Evolutionary conservation across 2,329 filamentous ascomycete species (phyloP).

Genomic region (Alternaria gaisen): DNA sequence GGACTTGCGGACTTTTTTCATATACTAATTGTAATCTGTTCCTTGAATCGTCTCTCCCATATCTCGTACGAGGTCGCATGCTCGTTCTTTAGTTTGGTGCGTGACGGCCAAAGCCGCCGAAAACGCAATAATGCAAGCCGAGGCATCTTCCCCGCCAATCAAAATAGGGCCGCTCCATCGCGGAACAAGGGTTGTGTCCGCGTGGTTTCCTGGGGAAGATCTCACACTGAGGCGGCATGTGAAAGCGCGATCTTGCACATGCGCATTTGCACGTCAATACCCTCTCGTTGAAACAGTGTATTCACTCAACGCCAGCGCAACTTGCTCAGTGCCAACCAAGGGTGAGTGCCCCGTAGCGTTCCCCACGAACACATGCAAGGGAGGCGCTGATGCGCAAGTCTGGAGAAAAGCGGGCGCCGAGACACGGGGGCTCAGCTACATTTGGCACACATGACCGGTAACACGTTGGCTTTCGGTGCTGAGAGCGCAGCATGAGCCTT

Average conservation of each 20-base stretch:
- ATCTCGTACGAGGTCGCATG: constrained; percentile 7
- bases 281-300: not conserved
- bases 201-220: not conserved
- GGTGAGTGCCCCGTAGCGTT: not conserved
- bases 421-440: constrained; percentile 1
- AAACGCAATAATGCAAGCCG: constrained; percentile 6
- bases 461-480: not conserved
- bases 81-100: not conserved
- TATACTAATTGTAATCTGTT: not conserved
- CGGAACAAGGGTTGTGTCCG: not conserved
- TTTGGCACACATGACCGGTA: constrained; percentile 2
- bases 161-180: not conserved
- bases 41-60: not conserved
- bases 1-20: not conserved
- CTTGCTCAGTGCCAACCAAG: not conserved
- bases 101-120: not conserved
- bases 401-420: constrained; percentile 5
- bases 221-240: not conserved
- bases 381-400: not conserved
- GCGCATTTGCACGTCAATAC: not conserved
- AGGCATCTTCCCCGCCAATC: constrained; percentile 9
- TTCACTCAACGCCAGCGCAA: not conserved
- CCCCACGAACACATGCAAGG: constrained; percentile 1
- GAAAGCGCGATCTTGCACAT: constrained; percentile 1
- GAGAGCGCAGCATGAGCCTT: not conserved